Base-by-base conservation (phyloP, 441 rosid genomes). In the Jatropha multifida region DNA sequence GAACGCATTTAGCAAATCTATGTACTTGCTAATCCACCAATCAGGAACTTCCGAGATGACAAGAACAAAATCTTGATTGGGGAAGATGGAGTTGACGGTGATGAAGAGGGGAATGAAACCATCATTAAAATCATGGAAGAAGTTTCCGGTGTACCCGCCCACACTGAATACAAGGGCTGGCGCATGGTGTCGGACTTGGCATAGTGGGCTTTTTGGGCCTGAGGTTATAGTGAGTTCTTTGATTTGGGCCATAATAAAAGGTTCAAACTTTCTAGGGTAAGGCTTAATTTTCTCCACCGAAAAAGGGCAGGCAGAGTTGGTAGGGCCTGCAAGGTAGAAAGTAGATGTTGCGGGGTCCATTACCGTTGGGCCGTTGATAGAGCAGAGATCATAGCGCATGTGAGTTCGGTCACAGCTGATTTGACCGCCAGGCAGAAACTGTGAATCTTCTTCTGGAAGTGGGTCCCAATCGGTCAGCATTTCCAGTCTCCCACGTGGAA, bases 131-230 rank as follows among this genome's bases (percentile, higher is more conserved):
- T 87, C 94, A 56, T 88, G 94, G 77, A 83, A 90, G 65, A 89
- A 78, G 81, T 79, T 90, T 46, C 94, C 94, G 10, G 94, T 87
- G 85, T 83, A 89, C 56, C 94, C 93, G 37, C 85, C 92, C 2
- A 81, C 82, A 65, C 88, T 86, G 79, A 90, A 88, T 40, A 87
- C 89, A 2, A 87, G 54, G 14, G 94, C 90, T 0, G 92, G 93
- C 7, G 56, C 81, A 9, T 56, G 55, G 79, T 90, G 88, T 32
- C 61, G 85, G 71, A 69, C 49, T 60, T 83, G 65, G 10, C 87
- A 83, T 55, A 44, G 18, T 26, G 78, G 74, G 67, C 73, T 41
- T 15, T 40, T 1, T 63, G 79, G 84, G 84, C 77, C 75, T 15
- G 83, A 77, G 3, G 64, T 78, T 46, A 90, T 18, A 0, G 78